Base-by-base conservation (phyloP, 177 flowering plant genomes). In the Vitis hybrid region DNA sequence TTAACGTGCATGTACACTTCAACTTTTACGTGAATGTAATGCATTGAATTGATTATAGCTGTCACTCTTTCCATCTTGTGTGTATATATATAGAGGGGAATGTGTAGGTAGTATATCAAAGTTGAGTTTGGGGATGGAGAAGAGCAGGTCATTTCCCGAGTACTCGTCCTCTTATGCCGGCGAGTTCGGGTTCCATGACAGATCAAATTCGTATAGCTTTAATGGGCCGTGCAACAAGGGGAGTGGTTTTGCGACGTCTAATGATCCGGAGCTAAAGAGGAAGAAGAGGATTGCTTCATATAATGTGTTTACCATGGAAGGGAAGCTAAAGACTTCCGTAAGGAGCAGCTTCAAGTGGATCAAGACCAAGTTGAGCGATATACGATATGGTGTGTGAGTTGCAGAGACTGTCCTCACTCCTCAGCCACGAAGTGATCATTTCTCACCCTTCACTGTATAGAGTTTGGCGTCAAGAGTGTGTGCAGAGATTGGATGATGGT, bases 341-440 rank as follows among this genome's bases (percentile, higher is more conserved):
- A 80, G 84, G 52, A 85, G 60, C 80, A 87, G 91, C 83, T 83
- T 88, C 84, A 90, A 87, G 79, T 90, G 94, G 94, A 85, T 90
- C 81, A 90, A 88, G 75, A 72, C 56, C 83, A 90, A 88, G 86
- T 80, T 86, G 58, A 81, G 65, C 18, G 89, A 88, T 19, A 60
- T 78, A 57, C 84, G 84, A 9, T 74, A 86, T 21, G 83, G 83
- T 55, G 70, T 73, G 65, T 84, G 76, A 67, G 48, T 39, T 39
- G 48, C 48, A 30, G 32, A 4, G 32, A 30, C 48, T 39, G 48
- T 39, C 48, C 9, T 39, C 48, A 39, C 9, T 39, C 48, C 48
- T 39, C 9, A 39, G 48, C 48, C 48, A 39, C 9, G 48, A 39
- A 39, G 10, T 39, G 48, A 39, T 39, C 48, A 39, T 39, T 39